Evolutionary conservation across 2,329 filamentous ascomycete genomes (phyloP), one percentile per base, ranked within the genome.

Genomic region (Xylaria digitata): DNA sequence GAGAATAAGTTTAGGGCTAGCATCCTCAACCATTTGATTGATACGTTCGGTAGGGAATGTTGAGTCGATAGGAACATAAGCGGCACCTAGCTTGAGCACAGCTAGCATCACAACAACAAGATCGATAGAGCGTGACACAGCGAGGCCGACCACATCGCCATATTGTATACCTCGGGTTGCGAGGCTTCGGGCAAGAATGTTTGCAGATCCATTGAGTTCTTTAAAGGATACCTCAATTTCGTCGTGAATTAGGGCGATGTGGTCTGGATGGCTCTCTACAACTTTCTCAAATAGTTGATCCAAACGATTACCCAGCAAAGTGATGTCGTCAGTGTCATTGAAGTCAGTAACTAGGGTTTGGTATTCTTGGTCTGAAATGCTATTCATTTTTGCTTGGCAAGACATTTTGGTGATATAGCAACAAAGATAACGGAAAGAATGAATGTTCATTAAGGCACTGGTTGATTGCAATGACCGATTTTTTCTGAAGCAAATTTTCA

Each of bases 21-120:
- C 73, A 65, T 77, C 72, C 1, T 74, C 70, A 40, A 75, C 62
- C 65, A 76, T 75, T 19, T 73, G 68, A 15, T 70, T 65, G 40
- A 78, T 74, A 13, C 77, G 73, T n/a, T 75, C 72, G 21, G 58
- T 21, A 6, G 77, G 74, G 52, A 76, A 71, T 21, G 66, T 65
- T 13, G 73, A 73, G 61, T 78, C 76, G 37, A 77, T 74, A 11
- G 76, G 76, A 8, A 77, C 72, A 62, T 76, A 78, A 13, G 75
- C 72, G 21, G 75, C 76, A 17, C 77, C 76, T 11, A 72, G 66
- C 65, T 77, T 76, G 52, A 71, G 45, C 3, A 76, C 68, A 1
- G 74, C 75, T 46, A 77, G 48, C 17, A 77, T 71, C 17, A 70
- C 66, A 42, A 59, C 67, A 26, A 75, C 65, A 7, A 75, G 69